These are phyloP conservation scores for Auricularia cornea DNA, from an alignment of 768 basidiomycete genomes.

Conservation along the genomic window DNA sequence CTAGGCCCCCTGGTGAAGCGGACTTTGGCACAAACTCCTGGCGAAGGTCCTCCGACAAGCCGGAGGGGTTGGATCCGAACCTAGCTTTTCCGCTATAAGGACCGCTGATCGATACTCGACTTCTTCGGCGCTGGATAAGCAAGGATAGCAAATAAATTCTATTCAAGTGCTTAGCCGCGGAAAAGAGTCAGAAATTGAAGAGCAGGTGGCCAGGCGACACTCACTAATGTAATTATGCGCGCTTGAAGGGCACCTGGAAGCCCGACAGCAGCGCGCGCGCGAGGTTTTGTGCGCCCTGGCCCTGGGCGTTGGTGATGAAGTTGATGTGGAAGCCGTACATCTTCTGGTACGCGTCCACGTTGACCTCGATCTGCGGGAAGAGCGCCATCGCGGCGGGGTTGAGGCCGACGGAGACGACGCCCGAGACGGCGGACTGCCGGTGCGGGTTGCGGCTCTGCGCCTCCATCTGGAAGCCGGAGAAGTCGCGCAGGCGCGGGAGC, in stretches of 20 bases:
- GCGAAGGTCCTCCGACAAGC: too few relatives aligned
- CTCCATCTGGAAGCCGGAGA: slow-evolving; percentile 75
- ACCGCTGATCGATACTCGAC: too few relatives aligned
- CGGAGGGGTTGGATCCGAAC: too few relatives aligned
- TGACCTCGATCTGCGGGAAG: slow-evolving; percentile 95
- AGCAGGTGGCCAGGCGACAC: background rate
- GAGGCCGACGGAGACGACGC: slow-evolving; percentile 86
- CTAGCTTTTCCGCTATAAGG: too few relatives aligned
- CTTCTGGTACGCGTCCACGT: slow-evolving; percentile 80
- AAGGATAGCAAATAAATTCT: too few relatives aligned
- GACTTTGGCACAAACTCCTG: too few relatives aligned
- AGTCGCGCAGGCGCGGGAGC: slow-evolving; percentile 88
- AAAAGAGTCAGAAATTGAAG: too few relatives aligned
- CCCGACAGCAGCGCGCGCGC: slow-evolving; percentile 84
- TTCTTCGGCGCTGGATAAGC: too few relatives aligned
- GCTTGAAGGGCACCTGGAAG: slow-evolving; percentile 82
- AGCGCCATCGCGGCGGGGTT: slow-evolving; percentile 75
- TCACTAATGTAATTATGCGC: slow-evolving; percentile 18
- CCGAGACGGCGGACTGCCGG: slow-evolving; percentile 69
- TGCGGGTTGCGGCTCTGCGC: slow-evolving; percentile 56
- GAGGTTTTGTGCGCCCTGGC: slow-evolving; percentile 82
- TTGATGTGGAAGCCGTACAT: slow-evolving; percentile 89
- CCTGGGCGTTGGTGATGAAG: slow-evolving; percentile 81
- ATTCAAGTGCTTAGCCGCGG: too few relatives aligned
- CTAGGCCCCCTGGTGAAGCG: too few relatives aligned